These are phyloP conservation scores for Ogataea trehalophila DNA, from an alignment of 805 yeast species.

Conservation along the genomic window DNA sequence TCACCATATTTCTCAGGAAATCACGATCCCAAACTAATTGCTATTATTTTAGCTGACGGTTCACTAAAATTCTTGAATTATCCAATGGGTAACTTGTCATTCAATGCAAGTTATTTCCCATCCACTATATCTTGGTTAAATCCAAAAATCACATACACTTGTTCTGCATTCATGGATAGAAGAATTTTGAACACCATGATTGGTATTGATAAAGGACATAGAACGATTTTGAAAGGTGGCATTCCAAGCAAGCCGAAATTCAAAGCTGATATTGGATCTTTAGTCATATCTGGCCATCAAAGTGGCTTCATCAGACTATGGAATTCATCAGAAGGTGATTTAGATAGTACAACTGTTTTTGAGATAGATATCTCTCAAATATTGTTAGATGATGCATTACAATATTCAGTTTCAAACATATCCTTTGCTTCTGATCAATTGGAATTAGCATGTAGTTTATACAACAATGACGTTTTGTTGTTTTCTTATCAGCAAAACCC, in stretches of 20 bases:
- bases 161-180: conserved; percentile 39
- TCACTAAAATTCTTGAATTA: conserved; percentile 57
- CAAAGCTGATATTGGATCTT: conserved; percentile 49
- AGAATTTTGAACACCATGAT: conserved; percentile 25
- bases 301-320: conserved; percentile 79
- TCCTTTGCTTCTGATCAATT: conserved; percentile 77
- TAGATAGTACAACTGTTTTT: conserved; percentile 52
- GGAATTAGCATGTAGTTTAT: conserved; percentile 66
- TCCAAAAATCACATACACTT: conserved; percentile 59
- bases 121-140: conserved; percentile 74
- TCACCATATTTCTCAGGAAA: conserved; percentile 79
- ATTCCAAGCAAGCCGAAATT: conserved; percentile 50
- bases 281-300: conserved; percentile 78
- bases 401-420: conserved; percentile 47
- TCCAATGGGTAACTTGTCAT: conserved; percentile 49
- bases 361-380: conserved; percentile 53
- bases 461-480: conserved; percentile 67
- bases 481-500: conserved; percentile 63
- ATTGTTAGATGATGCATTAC: conserved; percentile 37
- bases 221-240: conserved; percentile 71
- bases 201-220: conserved; percentile 50
- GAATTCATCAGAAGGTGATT: conserved; percentile 77
- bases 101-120: conserved; percentile 64
- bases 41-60: conserved; percentile 59
- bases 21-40: conserved; percentile 66